Base-by-base conservation (phyloP, 2,329 filamentous ascomycete species). In the Microdochium nivale region DNA sequence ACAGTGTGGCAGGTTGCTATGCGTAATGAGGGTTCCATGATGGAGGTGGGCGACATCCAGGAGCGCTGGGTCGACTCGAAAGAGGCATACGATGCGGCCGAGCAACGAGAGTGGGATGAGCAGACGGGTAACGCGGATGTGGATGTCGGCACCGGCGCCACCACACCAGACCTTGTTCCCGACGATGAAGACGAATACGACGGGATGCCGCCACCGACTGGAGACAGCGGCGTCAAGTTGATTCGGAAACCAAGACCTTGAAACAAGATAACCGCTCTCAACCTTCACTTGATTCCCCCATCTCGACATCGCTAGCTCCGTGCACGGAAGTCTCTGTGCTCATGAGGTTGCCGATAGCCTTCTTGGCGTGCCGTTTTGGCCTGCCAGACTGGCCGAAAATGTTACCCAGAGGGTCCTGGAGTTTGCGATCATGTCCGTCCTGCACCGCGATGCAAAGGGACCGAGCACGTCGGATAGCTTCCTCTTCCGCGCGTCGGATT, bases 1-100 rank as follows among this genome's bases (percentile, higher is more conserved):
- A 91, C 87, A 7, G 82, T 99, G n/a, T 99, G 94, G 94, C 89
- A 95, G 63, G 84, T 97, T 46, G 90, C 94, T 2, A 95, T 97
- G 83, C 83, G 90, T 52, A 83, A 84, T 53, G 83, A 85, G 53
- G 81, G 83, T 33, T 82, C 81, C 30, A 73, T 84, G 69, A 83
- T 95, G 77, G 90, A 95, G 60, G 83, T 90, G 10, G 77, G 86
- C 54, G 92, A 99, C 68, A 85, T 97, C 56, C 94, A 99, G 70
- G 94, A 99, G 72, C 79, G 94, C 55, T 99, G 94, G 94, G 73
- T 99, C 30, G 92, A 97, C 69, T 78, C 85, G 40, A 94, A 91
- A 65, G 91, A 91, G 16, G 89, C 87, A 57, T 90, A 89, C 62
- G 94, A 99, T 67, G 84, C 86, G 59, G 72, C 83, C 54, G 94